These are phyloP conservation scores for Cenococcum geophilum DNA, from an alignment of 495 filamentous ascomycete genomes.

Conservation along the genomic window DNA sequence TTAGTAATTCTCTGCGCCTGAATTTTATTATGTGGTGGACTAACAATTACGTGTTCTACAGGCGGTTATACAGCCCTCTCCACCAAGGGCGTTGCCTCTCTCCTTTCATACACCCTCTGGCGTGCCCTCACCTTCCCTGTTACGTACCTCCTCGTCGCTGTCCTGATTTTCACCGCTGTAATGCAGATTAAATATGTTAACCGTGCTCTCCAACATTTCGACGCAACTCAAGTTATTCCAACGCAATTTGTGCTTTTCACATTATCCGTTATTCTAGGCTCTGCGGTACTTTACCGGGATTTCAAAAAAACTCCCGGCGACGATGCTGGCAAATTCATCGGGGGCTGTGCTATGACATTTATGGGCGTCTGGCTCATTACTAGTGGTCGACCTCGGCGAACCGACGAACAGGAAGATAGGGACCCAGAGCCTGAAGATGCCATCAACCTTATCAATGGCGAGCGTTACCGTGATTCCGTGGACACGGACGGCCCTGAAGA, in stretches of 20 bases:
- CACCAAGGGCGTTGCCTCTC: constrained; percentile 92
- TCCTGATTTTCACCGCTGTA: constrained; percentile 76
- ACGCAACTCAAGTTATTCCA: constrained; percentile 94
- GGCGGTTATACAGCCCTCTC: constrained; percentile 92
- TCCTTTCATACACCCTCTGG: constrained; percentile 83
- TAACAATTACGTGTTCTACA: constrained; percentile 39
- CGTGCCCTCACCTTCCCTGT: constrained; percentile 84
- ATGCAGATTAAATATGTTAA: constrained; percentile 97
- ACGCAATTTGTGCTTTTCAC: constrained; percentile 97
- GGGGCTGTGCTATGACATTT: constrained; percentile 86
- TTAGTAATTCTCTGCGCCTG: not conserved
- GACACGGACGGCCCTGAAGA: constrained; percentile 18
- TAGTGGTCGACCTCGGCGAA: constrained; percentile 49
- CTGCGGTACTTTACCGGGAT: constrained; percentile 86
- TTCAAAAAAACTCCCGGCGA: constrained; percentile 70
- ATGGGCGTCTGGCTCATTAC: constrained; percentile 92
- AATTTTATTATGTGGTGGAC: constrained; percentile 13
- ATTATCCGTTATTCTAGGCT: constrained; percentile 87
- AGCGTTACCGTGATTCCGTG: constrained; percentile 26
- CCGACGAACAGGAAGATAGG: constrained; percentile 49
- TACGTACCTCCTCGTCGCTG: constrained; percentile 71
- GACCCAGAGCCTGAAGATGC: constrained; percentile 35
- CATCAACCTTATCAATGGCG: constrained; percentile 26
- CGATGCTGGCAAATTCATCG: constrained; percentile 75
- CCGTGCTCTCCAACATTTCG: constrained; percentile 87